Conservation (phyloP, 176 grass and related monocot genomes). For the Dactylis glomerata region DNA sequence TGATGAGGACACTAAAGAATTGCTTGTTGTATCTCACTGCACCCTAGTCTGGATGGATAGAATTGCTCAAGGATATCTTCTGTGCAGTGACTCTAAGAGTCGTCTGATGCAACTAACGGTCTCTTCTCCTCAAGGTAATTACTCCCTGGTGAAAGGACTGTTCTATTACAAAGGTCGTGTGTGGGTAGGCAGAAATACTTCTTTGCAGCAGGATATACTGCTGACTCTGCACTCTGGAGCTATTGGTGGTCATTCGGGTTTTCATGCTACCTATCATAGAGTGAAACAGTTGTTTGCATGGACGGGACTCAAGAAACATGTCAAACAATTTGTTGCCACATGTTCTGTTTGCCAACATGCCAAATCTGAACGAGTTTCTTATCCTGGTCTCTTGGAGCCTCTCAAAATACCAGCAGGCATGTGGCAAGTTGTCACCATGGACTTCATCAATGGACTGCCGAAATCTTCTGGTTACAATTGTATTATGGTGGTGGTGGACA, state of each 20-base stretch:
- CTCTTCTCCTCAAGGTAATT: accelerated
- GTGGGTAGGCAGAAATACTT: accelerated
- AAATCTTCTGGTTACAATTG: background rate
- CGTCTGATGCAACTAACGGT: background rate
- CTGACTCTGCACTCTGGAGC: background rate
- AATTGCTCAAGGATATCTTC: background rate
- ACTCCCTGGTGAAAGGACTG: background rate
- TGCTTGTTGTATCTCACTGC: no score
- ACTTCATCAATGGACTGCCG: background rate
- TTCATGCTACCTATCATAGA: background rate
- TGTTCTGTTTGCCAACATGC: background rate
- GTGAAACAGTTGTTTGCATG: background rate
- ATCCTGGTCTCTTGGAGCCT: accelerated
- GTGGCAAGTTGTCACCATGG: accelerated
- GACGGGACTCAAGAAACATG: background rate
- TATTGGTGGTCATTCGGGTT: background rate
- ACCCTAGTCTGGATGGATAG: background rate
- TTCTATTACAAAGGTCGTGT: background rate
- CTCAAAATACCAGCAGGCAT: background rate
- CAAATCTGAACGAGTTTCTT: background rate
- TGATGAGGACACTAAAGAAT: no score
- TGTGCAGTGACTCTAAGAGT: no score
- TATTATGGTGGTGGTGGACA: background rate
- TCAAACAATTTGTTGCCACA: background rate
- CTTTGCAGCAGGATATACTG: background rate